These are phyloP conservation scores for Coemansia erecta DNA, from an alignment of 192 early-diverging fungal species.

Conservation along the genomic window DNA sequence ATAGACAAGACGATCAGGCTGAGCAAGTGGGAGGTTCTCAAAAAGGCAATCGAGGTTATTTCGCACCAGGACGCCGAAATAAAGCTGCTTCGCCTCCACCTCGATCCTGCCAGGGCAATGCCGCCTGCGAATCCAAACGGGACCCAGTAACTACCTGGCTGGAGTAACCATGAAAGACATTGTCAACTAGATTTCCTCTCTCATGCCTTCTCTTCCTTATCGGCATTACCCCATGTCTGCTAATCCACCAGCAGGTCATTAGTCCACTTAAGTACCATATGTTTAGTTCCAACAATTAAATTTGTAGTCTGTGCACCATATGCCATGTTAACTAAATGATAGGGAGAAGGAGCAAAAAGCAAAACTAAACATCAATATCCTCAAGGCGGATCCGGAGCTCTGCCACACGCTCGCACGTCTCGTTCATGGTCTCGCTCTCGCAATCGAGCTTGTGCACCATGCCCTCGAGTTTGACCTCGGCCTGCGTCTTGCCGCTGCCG, in stretches of 20 bases:
- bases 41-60: constrained; percentile 70
- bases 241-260: too few relatives aligned
- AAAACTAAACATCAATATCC: not conserved
- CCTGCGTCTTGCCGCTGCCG: constrained; percentile 8
- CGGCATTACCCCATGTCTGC: too few relatives aligned
- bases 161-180: not conserved
- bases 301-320: not conserved
- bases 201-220: not conserved
- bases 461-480: constrained; percentile 11
- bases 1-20: constrained; percentile 75
- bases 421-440: constrained; percentile 19
- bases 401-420: constrained; percentile 31
- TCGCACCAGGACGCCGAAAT: constrained; percentile 40
- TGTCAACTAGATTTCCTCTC: constrained; percentile 1
- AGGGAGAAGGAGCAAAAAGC: not conserved
- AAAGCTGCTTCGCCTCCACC: constrained; percentile 34
- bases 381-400: constrained; percentile 35
- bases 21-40: constrained; percentile 89
- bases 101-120: constrained; percentile 22
- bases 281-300: too few relatives aligned
- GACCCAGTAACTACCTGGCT: not conserved
- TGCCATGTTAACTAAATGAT: not conserved
- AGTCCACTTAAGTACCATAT: too few relatives aligned
- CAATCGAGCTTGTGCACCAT: constrained; percentile 25
- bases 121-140: constrained; percentile 3